These are phyloP conservation scores for Lanmaoa pseudosensibilis DNA, from an alignment of 768 basidiomycete species.

Conservation along the genomic window DNA sequence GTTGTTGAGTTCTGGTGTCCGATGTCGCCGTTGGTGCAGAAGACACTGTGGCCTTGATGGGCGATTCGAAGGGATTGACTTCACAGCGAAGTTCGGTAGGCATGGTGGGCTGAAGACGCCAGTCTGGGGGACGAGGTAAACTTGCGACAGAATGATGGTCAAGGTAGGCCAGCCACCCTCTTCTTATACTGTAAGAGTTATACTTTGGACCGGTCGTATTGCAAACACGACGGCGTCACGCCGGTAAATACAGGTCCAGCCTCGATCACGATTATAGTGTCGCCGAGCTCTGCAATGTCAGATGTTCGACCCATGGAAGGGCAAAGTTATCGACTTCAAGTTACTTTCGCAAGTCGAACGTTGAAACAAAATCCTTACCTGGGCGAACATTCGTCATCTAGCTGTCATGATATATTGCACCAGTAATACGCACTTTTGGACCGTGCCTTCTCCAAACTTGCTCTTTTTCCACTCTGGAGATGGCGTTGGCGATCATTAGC, in stretches of 20 bases:
- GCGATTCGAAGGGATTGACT: constrained; percentile 24
- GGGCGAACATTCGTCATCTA: background rate
- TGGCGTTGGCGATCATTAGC: too few relatives aligned
- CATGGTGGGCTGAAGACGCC: constrained; percentile 5
- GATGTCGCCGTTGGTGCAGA: background rate
- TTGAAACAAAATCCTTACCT: background rate
- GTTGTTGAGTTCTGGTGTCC: constrained; percentile 3
- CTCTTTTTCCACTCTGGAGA: too few relatives aligned
- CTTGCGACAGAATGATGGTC: background rate
- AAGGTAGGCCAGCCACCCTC: background rate
- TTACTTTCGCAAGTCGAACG: background rate
- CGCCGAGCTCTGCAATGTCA: background rate
- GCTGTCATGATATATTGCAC: too few relatives aligned
- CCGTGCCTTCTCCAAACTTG: too few relatives aligned
- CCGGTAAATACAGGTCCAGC: too few relatives aligned
- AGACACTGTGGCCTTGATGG: constrained; percentile 6
- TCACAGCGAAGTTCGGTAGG: background rate
- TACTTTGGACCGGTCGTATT: constrained; percentile 12
- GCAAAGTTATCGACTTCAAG: background rate
- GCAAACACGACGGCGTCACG: constrained; percentile 1
- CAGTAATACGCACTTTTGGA: background rate
- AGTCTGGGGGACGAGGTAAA: background rate
- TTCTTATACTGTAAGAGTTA: constrained; percentile 14
- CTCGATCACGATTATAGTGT: background rate
- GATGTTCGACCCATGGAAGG: background rate